A percentile compares a stretch with the other conserved stretches of the same genome.
These are phyloP conservation scores for Glomus cerebriforme DNA, from an alignment of 192 early-diverging fungal genomes.

Conservation along the genomic window DNA sequence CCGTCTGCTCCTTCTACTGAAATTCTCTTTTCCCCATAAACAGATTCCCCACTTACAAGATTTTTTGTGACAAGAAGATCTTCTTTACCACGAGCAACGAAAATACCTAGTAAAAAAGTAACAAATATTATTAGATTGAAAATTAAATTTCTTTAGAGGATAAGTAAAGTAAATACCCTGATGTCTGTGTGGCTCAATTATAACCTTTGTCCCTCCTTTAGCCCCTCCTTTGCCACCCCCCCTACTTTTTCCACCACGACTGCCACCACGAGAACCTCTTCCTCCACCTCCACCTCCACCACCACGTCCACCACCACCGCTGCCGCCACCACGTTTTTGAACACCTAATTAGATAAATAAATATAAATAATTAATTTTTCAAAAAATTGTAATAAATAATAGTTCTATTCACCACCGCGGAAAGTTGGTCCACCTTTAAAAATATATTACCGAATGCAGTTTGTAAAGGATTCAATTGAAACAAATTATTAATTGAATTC, in stretches of 20 bases:
- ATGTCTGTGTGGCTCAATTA: constrained; percentile 97
- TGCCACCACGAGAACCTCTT: constrained; percentile 60
- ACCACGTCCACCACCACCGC: constrained; percentile 44
- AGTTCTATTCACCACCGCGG: neutral
- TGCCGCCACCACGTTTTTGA: constrained; percentile 38
- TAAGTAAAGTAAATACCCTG: constrained; percentile 61
- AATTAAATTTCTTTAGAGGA: neutral
- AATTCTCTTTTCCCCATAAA: constrained; percentile 99
- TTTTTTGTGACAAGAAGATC: constrained; percentile 99
- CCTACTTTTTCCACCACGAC: constrained; percentile 58
- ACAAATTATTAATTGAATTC: neutral
- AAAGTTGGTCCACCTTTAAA: no score
- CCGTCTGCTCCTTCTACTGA: constrained; percentile 92
- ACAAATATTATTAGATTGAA: neutral
- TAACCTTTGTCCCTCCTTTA: constrained; percentile 88
- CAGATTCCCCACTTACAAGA: constrained; percentile 94
- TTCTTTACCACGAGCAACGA: constrained; percentile 98
- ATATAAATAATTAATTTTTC: constrained; percentile 3
- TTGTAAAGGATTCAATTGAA: no score
- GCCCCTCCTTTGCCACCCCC: constrained; percentile 73
- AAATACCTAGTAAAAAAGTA: constrained; percentile 62
- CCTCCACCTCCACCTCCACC: constrained; percentile 55
- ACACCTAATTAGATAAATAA: neutral
- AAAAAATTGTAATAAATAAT: neutral
- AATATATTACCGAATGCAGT: neutral